phyloP scores from a whole-genome alignment of 371 early-diverging fungal species.

The Mortierella sp. region DNA sequence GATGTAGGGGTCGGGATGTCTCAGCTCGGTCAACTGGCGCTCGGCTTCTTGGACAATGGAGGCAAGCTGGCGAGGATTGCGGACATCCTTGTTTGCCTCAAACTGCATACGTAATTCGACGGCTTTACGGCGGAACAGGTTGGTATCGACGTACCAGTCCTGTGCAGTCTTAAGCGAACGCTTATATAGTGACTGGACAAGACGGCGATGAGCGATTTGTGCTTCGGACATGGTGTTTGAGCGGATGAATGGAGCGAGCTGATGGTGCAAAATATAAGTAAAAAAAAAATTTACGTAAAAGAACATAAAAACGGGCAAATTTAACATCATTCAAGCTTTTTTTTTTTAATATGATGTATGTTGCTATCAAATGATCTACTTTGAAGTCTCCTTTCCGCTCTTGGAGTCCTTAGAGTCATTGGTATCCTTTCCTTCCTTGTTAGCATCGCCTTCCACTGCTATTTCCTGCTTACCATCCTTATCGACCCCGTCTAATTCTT shows the following conservation, averaged over 20 bases:
- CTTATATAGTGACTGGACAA: conserved; percentile 82
- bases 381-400: conserved; percentile 30
- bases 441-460: conserved; percentile 17
- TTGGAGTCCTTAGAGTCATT: conserved; percentile 39
- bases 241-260: too few relatives aligned
- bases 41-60: conserved; percentile 74
- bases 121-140: conserved; percentile 81
- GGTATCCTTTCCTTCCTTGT: conserved; percentile 45
- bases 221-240: conserved; percentile 21
- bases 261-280: too few relatives aligned
- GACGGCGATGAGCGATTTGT: conserved; percentile 73
- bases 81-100: conserved; percentile 76
- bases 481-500: conserved; percentile 59
- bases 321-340: not conserved
- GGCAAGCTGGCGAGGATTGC: conserved; percentile 76
- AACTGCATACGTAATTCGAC: conserved; percentile 81
- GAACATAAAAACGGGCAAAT: not conserved
- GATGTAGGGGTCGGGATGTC: conserved; percentile 84
- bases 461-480: conserved; percentile 50
- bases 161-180: conserved; percentile 79
- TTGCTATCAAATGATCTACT: conserved; percentile 9
- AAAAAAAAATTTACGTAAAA: not conserved
- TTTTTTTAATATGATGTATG: not conserved
- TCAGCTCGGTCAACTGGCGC: conserved; percentile 71
- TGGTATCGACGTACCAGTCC: conserved; percentile 88